Evolutionary conservation across 106 monocot species (phyloP).

Genomic region (Chionographis japonica): DNA sequence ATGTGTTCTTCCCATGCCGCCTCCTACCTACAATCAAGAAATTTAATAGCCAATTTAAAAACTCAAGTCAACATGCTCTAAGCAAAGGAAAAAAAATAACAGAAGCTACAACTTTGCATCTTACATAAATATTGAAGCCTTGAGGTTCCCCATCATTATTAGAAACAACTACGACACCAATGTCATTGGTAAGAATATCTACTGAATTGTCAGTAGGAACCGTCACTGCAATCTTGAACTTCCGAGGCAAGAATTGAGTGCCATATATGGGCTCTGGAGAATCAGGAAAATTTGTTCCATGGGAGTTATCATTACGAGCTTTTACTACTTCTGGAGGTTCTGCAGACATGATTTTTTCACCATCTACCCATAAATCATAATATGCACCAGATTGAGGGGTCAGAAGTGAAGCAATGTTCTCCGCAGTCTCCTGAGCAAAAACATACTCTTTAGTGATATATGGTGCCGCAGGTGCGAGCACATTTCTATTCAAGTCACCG

Average conservation of each 20-base stretch:
- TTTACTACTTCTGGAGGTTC: constrained; percentile 83
- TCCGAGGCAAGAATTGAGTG: constrained; percentile 87
- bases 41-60: neutral
- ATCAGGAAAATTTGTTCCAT: constrained; percentile 88
- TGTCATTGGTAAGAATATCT: constrained; percentile 91
- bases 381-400: constrained; percentile 94
- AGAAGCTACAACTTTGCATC: neutral
- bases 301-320: constrained; percentile 86
- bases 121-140: constrained; percentile 96
- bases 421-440: constrained; percentile 89
- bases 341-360: constrained; percentile 87
- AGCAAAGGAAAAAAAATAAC: neutral
- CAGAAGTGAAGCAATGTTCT: constrained; percentile 85
- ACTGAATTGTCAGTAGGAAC: constrained; percentile 91
- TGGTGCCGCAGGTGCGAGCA: constrained; percentile 95
- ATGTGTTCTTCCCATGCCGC: constrained; percentile 98
- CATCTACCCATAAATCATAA: constrained; percentile 99
- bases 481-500: constrained; percentile 94
- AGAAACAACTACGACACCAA: constrained; percentile 88
- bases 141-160: constrained; percentile 85
- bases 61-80: neutral
- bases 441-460: constrained; percentile 69
- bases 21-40: constrained; percentile 65
- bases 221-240: constrained; percentile 97
- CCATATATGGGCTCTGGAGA: constrained; percentile 97